These are phyloP conservation scores for Pseudisothecium myosuroides DNA, from an alignment of 225 moss, liverwort and hornwort genomes.

Conservation along the genomic window DNA sequence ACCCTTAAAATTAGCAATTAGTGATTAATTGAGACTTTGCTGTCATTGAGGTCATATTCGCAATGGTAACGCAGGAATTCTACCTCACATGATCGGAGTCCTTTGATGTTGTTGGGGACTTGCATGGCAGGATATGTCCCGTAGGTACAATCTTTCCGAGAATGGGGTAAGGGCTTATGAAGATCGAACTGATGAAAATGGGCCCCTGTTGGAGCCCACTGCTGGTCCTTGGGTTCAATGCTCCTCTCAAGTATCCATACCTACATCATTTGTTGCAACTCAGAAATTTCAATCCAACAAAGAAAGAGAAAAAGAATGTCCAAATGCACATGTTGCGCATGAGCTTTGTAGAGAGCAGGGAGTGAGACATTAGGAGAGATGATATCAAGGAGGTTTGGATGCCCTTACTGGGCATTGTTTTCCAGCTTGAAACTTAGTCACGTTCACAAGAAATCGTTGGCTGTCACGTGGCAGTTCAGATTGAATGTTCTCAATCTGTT, in stretches of 20 bases:
- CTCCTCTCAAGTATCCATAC: constrained; percentile 40
- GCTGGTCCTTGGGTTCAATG: constrained; percentile 18
- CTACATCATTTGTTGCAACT: neutral
- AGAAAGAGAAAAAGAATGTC: neutral
- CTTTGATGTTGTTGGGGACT: constrained; percentile 30
- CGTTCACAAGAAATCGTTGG: constrained; percentile 6
- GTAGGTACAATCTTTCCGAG: constrained; percentile 50
- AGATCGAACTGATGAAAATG: constrained; percentile 37
- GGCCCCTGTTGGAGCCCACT: constrained; percentile 41
- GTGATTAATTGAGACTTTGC: neutral
- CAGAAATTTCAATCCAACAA: too few relatives aligned
- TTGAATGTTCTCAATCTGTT: constrained; percentile 38
- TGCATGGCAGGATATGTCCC: constrained; percentile 33
- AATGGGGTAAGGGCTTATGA: neutral
- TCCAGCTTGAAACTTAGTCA: constrained; percentile 30
- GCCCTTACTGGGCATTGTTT: constrained; percentile 14
- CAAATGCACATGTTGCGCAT: neutral
- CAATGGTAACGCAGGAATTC: too few relatives aligned
- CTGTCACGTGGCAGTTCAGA: neutral
- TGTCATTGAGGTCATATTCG: neutral
- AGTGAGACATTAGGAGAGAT: neutral
- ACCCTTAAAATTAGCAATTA: too few relatives aligned
- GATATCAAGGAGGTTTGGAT: neutral
- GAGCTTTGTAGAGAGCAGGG: neutral
- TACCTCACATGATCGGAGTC: constrained; percentile 48